Evolutionary conservation across 73 alveolate species (phyloP).

Genomic region (Symbiodinium natans): DNA sequence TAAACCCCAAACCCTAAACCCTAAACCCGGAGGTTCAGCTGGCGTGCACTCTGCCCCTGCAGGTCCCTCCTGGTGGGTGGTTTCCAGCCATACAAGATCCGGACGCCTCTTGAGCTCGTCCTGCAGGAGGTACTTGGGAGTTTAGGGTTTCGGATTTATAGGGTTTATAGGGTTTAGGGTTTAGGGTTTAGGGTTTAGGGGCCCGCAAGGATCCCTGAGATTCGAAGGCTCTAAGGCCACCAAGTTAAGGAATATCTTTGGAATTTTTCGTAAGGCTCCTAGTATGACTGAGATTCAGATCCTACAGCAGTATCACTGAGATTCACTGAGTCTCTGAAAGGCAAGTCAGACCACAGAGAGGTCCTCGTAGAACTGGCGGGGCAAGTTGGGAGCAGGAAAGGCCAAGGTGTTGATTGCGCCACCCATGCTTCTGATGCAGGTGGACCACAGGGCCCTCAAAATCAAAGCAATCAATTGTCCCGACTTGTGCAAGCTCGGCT

Average conservation of each 20-base stretch:
- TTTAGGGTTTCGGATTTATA: background rate
- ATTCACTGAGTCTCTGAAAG: background rate
- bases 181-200: too few relatives aligned
- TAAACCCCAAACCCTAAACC: too few relatives aligned
- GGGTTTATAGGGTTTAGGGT: too few relatives aligned
- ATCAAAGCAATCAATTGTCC: too few relatives aligned
- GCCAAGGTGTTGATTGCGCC: conserved; percentile 9
- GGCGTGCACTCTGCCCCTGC: too few relatives aligned
- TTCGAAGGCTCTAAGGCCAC: background rate
- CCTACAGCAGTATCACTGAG: background rate
- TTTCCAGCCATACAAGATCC: background rate
- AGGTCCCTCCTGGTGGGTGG: background rate
- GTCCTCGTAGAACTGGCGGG: background rate
- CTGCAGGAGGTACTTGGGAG: background rate
- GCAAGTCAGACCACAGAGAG: too few relatives aligned
- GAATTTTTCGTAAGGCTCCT: background rate
- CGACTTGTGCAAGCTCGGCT: too few relatives aligned
- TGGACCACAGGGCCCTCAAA: too few relatives aligned
- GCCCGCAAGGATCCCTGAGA: too few relatives aligned
- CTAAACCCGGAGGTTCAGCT: too few relatives aligned
- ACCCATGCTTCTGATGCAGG: background rate
- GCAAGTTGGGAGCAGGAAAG: conserved; percentile 1
- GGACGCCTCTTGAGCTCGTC: background rate
- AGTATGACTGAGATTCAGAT: background rate
- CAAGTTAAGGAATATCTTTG: background rate